phyloP scores from a whole-genome alignment of 1,139 yeast genomes.

The Yamadazyma dushanensis region DNA sequence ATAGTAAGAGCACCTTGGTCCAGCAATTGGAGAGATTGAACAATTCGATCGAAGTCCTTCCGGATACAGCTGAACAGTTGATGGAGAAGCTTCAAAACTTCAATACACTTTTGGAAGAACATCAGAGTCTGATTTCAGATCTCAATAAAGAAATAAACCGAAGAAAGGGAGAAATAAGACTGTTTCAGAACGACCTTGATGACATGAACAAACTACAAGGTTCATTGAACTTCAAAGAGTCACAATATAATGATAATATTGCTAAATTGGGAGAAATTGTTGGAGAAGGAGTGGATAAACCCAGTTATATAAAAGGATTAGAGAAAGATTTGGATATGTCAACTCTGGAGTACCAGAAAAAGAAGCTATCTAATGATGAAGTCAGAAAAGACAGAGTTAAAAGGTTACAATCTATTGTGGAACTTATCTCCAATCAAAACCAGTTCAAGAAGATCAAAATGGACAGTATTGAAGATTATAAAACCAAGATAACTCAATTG shows the following conservation, averaged over 20 bases:
- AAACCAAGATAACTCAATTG: constrained; percentile 30
- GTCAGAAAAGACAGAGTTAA: constrained; percentile 16
- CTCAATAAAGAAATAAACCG: constrained; percentile 14
- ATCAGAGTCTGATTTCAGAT: constrained; percentile 26
- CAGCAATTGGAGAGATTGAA: constrained; percentile 53
- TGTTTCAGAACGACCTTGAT: constrained; percentile 36
- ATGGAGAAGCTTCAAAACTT: constrained; percentile 54
- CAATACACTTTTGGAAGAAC: constrained; percentile 42
- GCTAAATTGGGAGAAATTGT: constrained; percentile 13
- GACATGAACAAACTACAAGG: constrained; percentile 55
- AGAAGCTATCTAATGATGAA: constrained; percentile 9
- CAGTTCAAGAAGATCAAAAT: constrained; percentile 11
- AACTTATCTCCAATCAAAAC: constrained; percentile 11
- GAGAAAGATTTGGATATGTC: constrained; percentile 6
- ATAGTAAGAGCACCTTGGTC: constrained; percentile 41
- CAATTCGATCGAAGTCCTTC: constrained; percentile 45
- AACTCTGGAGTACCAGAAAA: neutral
- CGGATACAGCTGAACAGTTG: constrained; percentile 53
- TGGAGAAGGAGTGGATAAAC: constrained; percentile 13
- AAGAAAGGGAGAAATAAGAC: constrained; percentile 19
- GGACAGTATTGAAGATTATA: constrained; percentile 15
- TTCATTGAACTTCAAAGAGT: constrained; percentile 51
- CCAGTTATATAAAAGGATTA: constrained; percentile 4
- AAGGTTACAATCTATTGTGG: constrained; percentile 13
- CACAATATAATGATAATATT: constrained; percentile 20